These are phyloP conservation scores for Ophiocordyceps camponoti-saundersi DNA, from an alignment of 2,329 filamentous ascomycete species.

Conservation along the genomic window DNA sequence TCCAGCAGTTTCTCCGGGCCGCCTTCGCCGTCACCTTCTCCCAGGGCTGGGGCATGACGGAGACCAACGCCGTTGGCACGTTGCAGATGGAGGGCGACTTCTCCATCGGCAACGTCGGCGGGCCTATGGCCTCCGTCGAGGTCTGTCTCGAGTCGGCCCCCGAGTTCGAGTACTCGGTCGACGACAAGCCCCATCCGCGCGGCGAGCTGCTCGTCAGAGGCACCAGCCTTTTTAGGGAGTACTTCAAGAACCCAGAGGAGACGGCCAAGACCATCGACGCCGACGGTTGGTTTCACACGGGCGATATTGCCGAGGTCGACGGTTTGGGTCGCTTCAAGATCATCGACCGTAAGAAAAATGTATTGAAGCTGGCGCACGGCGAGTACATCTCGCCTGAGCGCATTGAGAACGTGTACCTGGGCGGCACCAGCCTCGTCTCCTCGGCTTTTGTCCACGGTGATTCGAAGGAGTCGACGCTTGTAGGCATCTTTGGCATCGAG, in stretches of 20 bases:
- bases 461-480: conserved; percentile 60
- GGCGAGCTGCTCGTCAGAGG: conserved; percentile 80
- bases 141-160: conserved; percentile 72
- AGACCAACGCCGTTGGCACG: conserved; percentile 67
- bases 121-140: conserved; percentile 50
- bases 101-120: conserved; percentile 66
- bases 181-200: conserved; percentile 77
- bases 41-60: conserved; percentile 89
- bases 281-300: conserved; percentile 95
- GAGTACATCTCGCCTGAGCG: conserved; percentile 97
- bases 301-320: conserved; percentile 80
- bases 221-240: conserved; percentile 65
- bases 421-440: conserved; percentile 59
- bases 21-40: conserved; percentile 63
- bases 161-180: conserved; percentile 81
- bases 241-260: conserved; percentile 81
- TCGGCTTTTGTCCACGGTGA: conserved; percentile 88
- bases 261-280: conserved; percentile 65
- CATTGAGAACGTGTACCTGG: conserved; percentile 87
- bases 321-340: conserved; percentile 76
- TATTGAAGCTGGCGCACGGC: conserved; percentile 94
- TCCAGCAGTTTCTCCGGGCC: conserved; percentile 78
- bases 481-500: conserved; percentile 77
- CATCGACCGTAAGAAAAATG: conserved; percentile 95
- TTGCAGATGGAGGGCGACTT: conserved; percentile 58